Percentiles rank a stretch among this genome's conserved stretches.
Conservation (phyloP, 768 basidiomycete species). For the Pluteus cervinus region DNA sequence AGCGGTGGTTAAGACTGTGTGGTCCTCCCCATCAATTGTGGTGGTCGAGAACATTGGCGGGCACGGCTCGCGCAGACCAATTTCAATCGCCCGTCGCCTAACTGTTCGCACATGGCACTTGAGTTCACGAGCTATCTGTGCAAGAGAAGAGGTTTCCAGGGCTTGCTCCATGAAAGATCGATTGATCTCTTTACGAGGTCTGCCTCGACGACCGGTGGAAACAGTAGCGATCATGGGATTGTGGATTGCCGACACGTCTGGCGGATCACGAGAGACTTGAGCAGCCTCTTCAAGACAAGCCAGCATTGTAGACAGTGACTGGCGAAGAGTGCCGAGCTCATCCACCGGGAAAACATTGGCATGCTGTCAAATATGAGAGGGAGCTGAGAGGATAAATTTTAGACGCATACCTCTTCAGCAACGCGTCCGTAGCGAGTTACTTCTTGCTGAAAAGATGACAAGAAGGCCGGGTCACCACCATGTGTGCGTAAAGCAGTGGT, state of each 20-base stretch:
- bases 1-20: slow-evolving; percentile 2
- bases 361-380: no score
- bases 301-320: background rate
- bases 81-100: background rate
- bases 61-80: background rate
- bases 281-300: background rate
- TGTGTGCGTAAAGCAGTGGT: no score
- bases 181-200: background rate
- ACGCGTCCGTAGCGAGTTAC: no score
- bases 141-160: background rate
- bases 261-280: background rate
- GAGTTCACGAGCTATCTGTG: background rate
- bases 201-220: background rate
- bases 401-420: no score
- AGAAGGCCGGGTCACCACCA: no score
- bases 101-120: background rate
- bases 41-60: slow-evolving; percentile 1
- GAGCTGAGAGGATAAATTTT: no score
- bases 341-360: no score
- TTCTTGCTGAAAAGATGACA: no score
- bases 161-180: background rate
- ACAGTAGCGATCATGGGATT: no score
- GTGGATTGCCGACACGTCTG: no score
- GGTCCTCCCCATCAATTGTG: slow-evolving; percentile 1
- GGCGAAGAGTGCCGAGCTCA: background rate